A percentile compares a stretch with the other conserved stretches of the same genome.
These are phyloP conservation scores for Arthrobotrys musiformis DNA, from an alignment of 2,329 filamentous ascomycete species.

Conservation along the genomic window DNA sequence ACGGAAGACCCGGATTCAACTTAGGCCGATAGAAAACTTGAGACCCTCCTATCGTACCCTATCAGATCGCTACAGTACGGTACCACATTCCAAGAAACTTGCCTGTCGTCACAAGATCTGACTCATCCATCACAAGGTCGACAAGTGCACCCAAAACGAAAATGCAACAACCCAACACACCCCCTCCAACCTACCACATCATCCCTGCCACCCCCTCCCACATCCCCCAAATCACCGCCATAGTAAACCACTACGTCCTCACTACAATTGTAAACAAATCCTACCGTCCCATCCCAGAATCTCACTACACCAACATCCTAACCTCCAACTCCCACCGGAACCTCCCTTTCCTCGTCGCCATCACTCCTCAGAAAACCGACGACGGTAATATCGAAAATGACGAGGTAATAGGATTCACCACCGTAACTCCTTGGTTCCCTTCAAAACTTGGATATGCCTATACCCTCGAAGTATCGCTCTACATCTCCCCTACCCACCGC, in stretches of 20 bases:
- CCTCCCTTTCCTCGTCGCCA: constrained; percentile 29
- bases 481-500: constrained; percentile 18
- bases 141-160: constrained; percentile 7
- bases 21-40: background rate
- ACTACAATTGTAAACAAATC: constrained; percentile 18
- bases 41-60: background rate
- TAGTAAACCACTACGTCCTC: constrained; percentile 37
- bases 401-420: constrained; percentile 15
- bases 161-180: constrained; percentile 46
- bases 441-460: constrained; percentile 34
- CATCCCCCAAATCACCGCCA: constrained; percentile 28
- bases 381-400: background rate
- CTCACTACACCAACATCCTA: background rate
- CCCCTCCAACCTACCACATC: background rate
- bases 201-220: background rate
- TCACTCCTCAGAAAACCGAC: background rate
- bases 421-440: constrained; percentile 7
- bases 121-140: background rate
- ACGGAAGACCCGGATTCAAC: background rate
- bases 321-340: background rate
- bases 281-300: background rate
- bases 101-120: background rate
- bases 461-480: constrained; percentile 39
- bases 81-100: background rate
- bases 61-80: too few species aligned